phyloP scores from a whole-genome alignment of 306 rosid genomes.

The Inga oerstediana region DNA sequence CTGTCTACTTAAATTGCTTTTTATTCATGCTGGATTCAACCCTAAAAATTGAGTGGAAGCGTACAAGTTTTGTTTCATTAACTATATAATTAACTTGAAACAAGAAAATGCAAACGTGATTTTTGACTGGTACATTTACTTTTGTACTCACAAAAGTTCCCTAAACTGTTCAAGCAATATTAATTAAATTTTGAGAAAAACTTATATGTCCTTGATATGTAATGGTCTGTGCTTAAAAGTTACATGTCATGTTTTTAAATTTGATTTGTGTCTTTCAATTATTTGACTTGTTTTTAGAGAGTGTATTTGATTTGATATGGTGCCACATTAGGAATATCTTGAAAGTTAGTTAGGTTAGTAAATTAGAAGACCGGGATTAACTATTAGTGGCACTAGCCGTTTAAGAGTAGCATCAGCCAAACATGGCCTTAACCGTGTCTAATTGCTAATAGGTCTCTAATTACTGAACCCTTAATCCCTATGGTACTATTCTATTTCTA shows the following conservation, averaged over 20 bases:
- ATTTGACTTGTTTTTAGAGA: constrained; percentile 3
- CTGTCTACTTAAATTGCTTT: background rate
- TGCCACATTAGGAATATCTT: constrained; percentile 9
- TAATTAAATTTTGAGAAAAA: background rate
- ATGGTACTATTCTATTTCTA: too few species aligned
- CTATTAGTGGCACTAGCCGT: too few species aligned
- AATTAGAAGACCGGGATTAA: too few species aligned
- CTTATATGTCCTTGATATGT: background rate
- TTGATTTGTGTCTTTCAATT: constrained; percentile 11
- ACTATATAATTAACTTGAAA: background rate
- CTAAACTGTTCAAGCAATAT: background rate
- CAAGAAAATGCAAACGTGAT: background rate
- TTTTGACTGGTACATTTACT: background rate
- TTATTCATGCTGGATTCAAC: background rate
- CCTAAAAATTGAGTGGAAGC: background rate
- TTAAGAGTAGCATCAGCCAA: too few species aligned
- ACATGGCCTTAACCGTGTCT: too few species aligned
- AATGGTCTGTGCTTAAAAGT: too few species aligned
- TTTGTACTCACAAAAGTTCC: background rate
- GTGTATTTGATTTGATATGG: constrained; percentile 22
- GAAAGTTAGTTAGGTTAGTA: too few species aligned
- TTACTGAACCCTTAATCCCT: too few species aligned
- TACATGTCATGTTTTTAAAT: background rate
- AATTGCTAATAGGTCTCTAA: too few species aligned
- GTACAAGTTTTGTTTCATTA: background rate